Percentiles rank a stretch among this genome's conserved stretches.
These are phyloP conservation scores for Cyclotella kingstonii DNA, from an alignment of 108 stramenopile genomes.

Conservation along the genomic window DNA sequence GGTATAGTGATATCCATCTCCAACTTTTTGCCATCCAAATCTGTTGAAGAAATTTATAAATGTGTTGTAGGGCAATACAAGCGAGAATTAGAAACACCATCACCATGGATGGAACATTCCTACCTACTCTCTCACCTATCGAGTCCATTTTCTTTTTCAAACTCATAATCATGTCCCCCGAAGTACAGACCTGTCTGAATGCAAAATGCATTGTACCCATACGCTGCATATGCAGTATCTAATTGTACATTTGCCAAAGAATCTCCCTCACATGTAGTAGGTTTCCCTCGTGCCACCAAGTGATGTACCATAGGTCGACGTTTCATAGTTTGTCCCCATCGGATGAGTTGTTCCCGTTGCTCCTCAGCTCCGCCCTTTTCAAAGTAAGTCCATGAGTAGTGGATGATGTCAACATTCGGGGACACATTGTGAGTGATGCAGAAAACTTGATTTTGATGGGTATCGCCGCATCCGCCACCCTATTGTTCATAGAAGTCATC, in stretches of 20 bases:
- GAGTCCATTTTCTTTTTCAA: slow-evolving; percentile 24
- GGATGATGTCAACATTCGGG: slow-evolving; percentile 35
- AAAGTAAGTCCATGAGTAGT: slow-evolving; percentile 58
- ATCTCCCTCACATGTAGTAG: slow-evolving; percentile 41
- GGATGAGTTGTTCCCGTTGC: slow-evolving; percentile 37
- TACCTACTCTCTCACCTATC: slow-evolving; percentile 1
- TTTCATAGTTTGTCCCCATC: slow-evolving; percentile 43
- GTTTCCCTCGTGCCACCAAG: slow-evolving; percentile 35
- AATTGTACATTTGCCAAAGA: slow-evolving; percentile 18
- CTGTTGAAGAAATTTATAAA: not conserved
- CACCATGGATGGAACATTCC: not conserved
- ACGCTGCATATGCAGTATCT: slow-evolving; percentile 38
- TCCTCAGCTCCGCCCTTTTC: slow-evolving; percentile 35
- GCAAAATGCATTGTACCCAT: slow-evolving; percentile 51
- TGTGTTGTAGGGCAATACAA: not conserved
- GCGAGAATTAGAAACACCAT: no score
- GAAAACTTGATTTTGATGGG: slow-evolving; percentile 50
- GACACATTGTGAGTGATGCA: slow-evolving; percentile 49
- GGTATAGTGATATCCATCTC: slow-evolving; percentile 58
- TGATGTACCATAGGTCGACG: slow-evolving; percentile 49
- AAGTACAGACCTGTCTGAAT: slow-evolving; percentile 47
- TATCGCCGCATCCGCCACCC: slow-evolving; percentile 55
- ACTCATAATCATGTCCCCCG: slow-evolving; percentile 49
- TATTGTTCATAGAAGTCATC: not conserved
- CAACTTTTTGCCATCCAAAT: slow-evolving; percentile 43